Conservation (phyloP, 164 flowering plant genomes). For the Liquidambar formosana region DNA sequence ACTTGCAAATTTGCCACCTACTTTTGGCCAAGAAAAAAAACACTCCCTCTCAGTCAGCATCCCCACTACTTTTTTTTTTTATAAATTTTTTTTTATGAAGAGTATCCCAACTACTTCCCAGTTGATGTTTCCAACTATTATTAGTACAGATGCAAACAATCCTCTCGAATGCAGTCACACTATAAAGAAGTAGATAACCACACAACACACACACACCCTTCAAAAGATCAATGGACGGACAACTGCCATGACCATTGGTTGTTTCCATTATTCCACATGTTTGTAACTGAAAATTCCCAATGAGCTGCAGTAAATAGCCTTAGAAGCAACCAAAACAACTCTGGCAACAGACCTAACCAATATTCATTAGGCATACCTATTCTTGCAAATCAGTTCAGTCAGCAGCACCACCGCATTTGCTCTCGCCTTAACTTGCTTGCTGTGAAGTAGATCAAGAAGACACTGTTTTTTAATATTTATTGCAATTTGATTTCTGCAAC, state of each 20-base stretch:
- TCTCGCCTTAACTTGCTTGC: constrained; percentile 43
- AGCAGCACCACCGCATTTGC: constrained; percentile 45
- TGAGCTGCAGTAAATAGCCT: not conserved
- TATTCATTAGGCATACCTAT: constrained; percentile 43
- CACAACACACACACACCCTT: not conserved
- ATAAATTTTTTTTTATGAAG: too few species aligned
- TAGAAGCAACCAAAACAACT: not conserved
- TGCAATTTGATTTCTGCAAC: constrained; percentile 55
- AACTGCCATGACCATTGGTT: not conserved
- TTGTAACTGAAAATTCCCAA: not conserved
- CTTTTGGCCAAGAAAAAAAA: too few species aligned
- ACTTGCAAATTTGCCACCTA: too few species aligned
- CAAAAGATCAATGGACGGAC: not conserved
- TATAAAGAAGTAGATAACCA: not conserved
- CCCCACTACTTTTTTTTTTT: too few species aligned
- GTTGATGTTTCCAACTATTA: too few species aligned
- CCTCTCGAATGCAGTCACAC: not conserved
- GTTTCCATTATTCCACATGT: not conserved
- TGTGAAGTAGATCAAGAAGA: constrained; percentile 56
- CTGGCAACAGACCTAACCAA: not conserved
- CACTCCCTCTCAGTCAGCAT: too few species aligned
- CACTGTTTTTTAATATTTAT: constrained; percentile 34
- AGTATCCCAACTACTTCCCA: too few species aligned
- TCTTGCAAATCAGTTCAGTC: constrained; percentile 56
- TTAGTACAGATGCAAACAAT: too few species aligned